These are phyloP conservation scores for Lathyrus sativus DNA, from an alignment of 306 rosid species.

Conservation along the genomic window DNA sequence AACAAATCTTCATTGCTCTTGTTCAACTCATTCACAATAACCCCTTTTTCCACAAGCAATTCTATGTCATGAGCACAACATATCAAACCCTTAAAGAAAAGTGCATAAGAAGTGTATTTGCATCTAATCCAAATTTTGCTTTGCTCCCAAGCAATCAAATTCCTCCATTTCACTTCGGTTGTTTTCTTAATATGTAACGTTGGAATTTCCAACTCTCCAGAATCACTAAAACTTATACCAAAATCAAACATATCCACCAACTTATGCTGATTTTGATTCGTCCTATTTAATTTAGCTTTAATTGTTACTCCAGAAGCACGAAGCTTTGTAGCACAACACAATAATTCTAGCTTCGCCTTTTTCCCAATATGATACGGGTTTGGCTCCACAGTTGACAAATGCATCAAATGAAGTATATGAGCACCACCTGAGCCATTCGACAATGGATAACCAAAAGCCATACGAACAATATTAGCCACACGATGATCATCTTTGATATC, in stretches of 20 bases:
- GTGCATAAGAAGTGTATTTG: slow-evolving; percentile 26
- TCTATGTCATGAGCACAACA: slow-evolving; percentile 27
- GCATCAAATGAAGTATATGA: slow-evolving; percentile 46
- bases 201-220: neutral
- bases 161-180: slow-evolving; percentile 20
- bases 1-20: slow-evolving; percentile 13
- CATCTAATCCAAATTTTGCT: slow-evolving; percentile 15
- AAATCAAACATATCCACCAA: slow-evolving; percentile 6
- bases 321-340: slow-evolving; percentile 32
- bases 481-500: neutral
- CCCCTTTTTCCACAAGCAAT: neutral
- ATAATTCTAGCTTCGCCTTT: slow-evolving; percentile 5
- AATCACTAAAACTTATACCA: slow-evolving; percentile 8
- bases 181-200: neutral
- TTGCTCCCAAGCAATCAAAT: slow-evolving; percentile 31
- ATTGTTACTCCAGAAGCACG: slow-evolving; percentile 28
- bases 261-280: neutral
- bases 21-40: neutral
- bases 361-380: neutral
- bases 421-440: neutral
- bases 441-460: slow-evolving; percentile 21
- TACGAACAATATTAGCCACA: slow-evolving; percentile 18
- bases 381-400: slow-evolving; percentile 14
- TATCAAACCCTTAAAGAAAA: slow-evolving; percentile 13
- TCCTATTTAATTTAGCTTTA: neutral